phyloP scores from a whole-genome alignment of 352 stramenopile genomes.

The Globisporangium uncinulatum region DNA sequence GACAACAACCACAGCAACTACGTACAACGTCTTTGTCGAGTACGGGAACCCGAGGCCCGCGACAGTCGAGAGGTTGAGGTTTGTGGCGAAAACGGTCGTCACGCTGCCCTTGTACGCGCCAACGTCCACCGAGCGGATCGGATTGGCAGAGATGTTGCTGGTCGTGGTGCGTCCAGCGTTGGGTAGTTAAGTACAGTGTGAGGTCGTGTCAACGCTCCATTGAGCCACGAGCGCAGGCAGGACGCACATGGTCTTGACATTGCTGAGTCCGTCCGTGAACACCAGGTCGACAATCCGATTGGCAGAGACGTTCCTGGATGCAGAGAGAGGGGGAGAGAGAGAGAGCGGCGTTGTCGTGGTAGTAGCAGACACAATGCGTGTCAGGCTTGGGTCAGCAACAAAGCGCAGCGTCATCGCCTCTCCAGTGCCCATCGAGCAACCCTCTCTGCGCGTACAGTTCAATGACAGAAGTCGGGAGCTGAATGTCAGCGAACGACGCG shows the following conservation, averaged over 20 bases:
- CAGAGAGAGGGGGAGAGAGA: neutral
- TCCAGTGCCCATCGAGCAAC: no score
- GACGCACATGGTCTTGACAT: conserved; percentile 3
- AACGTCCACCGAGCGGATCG: conserved; percentile 6
- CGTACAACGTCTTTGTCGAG: conserved; percentile 7
- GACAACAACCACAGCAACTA: neutral
- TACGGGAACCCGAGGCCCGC: conserved; percentile 3
- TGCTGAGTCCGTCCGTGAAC: conserved; percentile 7
- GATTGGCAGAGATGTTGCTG: conserved; percentile 12
- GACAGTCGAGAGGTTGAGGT: conserved; percentile 12
- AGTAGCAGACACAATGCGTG: neutral
- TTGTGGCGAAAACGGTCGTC: conserved; percentile 2
- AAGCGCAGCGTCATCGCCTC: neutral
- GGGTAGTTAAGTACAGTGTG: neutral
- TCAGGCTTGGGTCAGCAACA: no score
- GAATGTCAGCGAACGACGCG: conserved; percentile 3
- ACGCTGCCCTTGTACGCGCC: neutral
- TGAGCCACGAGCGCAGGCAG: neutral
- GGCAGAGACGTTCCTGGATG: conserved; percentile 7
- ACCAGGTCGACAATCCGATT: conserved; percentile 8
- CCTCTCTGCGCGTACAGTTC: conserved; percentile 1
- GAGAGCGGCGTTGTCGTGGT: no score
- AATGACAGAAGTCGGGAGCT: conserved; percentile 6
- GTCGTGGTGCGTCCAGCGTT: no score
- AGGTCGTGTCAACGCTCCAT: neutral